Percentiles rank a stretch among this genome's conserved stretches.
Conservation (phyloP, 2,329 filamentous ascomycete genomes). For the Phoma sp. region DNA sequence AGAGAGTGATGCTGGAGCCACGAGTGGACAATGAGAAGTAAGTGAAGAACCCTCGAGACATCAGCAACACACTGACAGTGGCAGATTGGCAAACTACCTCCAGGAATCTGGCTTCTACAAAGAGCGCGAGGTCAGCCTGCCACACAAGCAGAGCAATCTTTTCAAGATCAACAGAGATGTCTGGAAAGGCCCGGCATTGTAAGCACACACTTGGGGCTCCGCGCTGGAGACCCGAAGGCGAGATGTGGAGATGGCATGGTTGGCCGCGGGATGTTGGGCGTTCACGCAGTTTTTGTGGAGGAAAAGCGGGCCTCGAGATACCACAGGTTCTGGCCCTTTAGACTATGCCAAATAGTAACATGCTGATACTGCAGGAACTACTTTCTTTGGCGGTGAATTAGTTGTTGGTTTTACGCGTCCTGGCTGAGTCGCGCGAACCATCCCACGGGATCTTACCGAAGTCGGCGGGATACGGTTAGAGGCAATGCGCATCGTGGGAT, state of each 20-base stretch:
- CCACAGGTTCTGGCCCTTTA: conserved; percentile 20
- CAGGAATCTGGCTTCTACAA: conserved; percentile 81
- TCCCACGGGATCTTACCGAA: conserved; percentile 15
- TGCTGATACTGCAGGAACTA: neutral
- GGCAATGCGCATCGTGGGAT: conserved; percentile 1
- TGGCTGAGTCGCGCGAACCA: neutral
- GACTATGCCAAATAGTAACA: conserved; percentile 4
- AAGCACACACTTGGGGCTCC: conserved; percentile 14
- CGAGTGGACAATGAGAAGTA: conserved; percentile 90
- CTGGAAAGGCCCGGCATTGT: conserved; percentile 61
- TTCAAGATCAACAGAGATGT: conserved; percentile 80
- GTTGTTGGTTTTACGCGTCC: conserved; percentile 12
- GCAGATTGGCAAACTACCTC: conserved; percentile 74
- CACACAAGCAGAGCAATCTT: conserved; percentile 90
- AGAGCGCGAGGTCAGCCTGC: conserved; percentile 84
- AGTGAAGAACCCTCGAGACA: conserved; percentile 43
- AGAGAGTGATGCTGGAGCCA: conserved; percentile 85
- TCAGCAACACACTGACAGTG: conserved; percentile 16
- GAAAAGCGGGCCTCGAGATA: conserved; percentile 29
- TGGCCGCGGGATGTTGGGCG: conserved; percentile 23
- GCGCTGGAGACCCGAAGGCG: conserved; percentile 10
- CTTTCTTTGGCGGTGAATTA: conserved; percentile 1
- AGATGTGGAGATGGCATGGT: conserved; percentile 13
- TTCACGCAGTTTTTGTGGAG: conserved; percentile 27
- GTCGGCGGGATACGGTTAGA: conserved; percentile 5